Conservation (phyloP, 2,329 filamentous ascomycete species). For the Thyridium curvatum region DNA sequence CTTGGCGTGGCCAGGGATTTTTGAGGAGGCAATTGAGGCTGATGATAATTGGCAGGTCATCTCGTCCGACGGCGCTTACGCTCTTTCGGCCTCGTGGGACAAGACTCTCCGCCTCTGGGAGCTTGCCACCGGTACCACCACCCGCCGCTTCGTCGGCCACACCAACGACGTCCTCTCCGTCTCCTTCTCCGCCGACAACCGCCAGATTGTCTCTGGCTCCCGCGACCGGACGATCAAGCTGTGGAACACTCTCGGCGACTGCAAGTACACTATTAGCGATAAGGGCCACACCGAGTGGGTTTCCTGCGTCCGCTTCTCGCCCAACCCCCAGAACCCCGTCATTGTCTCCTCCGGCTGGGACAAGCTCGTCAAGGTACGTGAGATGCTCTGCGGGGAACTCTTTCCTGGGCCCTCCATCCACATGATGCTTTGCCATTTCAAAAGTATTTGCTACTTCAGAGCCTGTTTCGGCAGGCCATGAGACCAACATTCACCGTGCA, state of each 20-base stretch:
- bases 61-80: conserved; percentile 98
- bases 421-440: conserved; percentile 84
- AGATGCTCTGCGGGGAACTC: conserved; percentile 1
- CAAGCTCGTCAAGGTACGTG: conserved; percentile 98
- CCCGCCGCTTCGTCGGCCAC: conserved; percentile 97
- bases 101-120: conserved; percentile 99
- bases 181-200: conserved; percentile 99
- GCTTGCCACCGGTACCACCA: conserved; percentile 94
- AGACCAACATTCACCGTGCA: conserved; percentile 78
- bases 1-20: no score
- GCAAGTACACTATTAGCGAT: conserved; percentile 99
- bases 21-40: conserved; percentile 20
- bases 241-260: conserved; percentile 99
- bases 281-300: conserved; percentile 99
- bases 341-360: conserved; percentile 99
- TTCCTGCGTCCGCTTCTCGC: conserved; percentile 98
- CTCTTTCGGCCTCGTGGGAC: conserved; percentile 98
- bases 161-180: conserved; percentile 99
- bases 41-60: conserved; percentile 67
- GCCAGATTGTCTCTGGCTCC: conserved; percentile 98
- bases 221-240: conserved; percentile 99
- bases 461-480: conserved; percentile 75
- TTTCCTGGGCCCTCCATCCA: conserved; percentile 28
- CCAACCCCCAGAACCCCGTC: conserved; percentile 99
- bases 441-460: conserved; percentile 99